Base-by-base conservation (phyloP, 169 alveolate species). In the Eimeria praecox region DNA sequence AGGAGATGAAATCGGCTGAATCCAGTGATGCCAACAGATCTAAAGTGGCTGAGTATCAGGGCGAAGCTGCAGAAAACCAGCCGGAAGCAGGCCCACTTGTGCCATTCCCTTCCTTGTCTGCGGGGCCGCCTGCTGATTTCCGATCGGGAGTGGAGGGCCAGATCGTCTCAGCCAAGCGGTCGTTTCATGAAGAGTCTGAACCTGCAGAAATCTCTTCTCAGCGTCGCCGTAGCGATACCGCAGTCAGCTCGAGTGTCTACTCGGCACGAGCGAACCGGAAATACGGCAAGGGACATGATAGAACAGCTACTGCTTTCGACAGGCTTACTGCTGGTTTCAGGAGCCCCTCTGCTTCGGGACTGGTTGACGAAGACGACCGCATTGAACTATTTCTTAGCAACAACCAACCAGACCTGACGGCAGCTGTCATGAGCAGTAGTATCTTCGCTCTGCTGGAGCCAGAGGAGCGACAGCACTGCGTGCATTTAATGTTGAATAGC, bases 361-460 rank as follows among this genome's bases (percentile, higher is more conserved):
- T 33, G 6, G 78, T 85, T 6, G 92, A 85, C 40, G 92, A 85
- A 56, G 92, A 85, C 59, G 92, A 85, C 78, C 56, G 92, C 38
- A 85, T 85, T 56, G 92, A 85, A 27, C 56, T 85, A 42, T 85
- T 85, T 22, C 78, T 85, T 40, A 0, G 40, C 42, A 85, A 85
- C 80, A 64, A 40, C n/a, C 92, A 77, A 38, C 90, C 75, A 22
- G 95, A 92, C 49, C 64, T 92, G 14, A 44, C 64, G 20, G 18
- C 71, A 8, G 95, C 95, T 12, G 95, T 92, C 38, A 77, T 92
- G 82, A 56, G 88, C 56, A 92, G 95, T 85, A 56, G 82, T 18
- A 59, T 92, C 49, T 92, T 92, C 59, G 49, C 95, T 42, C 69
- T 92, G 49, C 56, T 92, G 49, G 91, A 92, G 35, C 85, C 82